Evolutionary conservation across 306 rosid species (phyloP), one percentile per base, ranked within the genome.

Genomic region (Coriaria nepalensis): DNA sequence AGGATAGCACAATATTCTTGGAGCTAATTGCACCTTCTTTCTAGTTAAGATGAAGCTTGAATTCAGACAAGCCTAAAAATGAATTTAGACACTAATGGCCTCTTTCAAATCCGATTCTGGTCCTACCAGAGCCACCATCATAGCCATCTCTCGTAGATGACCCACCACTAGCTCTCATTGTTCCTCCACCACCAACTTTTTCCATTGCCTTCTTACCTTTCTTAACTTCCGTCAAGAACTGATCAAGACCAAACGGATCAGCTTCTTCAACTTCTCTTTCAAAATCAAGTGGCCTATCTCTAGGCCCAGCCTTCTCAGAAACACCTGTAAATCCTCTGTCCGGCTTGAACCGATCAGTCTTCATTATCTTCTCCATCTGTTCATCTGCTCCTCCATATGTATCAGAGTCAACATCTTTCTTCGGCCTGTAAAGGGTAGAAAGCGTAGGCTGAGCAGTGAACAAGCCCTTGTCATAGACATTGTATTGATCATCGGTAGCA

Each of bases 181-280:
- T 79, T 37, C 97, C 87, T 41, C 94, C 87, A 11, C 68, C 47
- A 46, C 92, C 94, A 41, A 84, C 78, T 48, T 75, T 81, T 0
- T 81, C 87, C 62, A 74, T 69, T 47, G 90, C 95, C 56, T 84
- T 90, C 78, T 78, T 76, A 49, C 96, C 95, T 72, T 56, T 73
- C 68, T 81, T 84, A 35, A 90, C 87, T 64, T 77, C 74, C 7
- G 82, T 77, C 79, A 90, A 74, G 50, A 81, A 90, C 78, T 74
- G 84, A 45, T 90, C 97, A 33, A 90, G 72, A 57, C 97, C 95
- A 65, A 90, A 90, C 40, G 95, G 95, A 77, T 84, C 94, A 15
- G 82, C 90, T 71, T 81, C 97, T 53, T 81, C 95, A 15, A 60
- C 72, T 9, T 69, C 73, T 59, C 75, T 78, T 73, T 88, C 97